Percentiles rank a stretch among this genome's conserved stretches.
Conservation (phyloP, 2,329 filamentous ascomycete genomes). For the Fusarium stilboides region DNA sequence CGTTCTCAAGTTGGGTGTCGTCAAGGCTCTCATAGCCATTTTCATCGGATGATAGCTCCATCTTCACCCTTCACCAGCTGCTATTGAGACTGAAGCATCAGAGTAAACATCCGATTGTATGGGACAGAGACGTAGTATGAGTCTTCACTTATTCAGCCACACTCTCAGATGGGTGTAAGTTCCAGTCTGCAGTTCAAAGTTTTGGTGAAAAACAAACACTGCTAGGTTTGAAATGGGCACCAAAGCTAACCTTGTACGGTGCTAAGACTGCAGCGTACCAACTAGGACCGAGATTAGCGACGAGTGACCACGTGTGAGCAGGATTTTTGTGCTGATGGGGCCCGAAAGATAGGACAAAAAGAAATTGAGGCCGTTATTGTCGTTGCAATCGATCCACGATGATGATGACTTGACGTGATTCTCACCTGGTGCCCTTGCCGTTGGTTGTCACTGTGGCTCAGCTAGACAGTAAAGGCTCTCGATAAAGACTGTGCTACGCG, state of each 20-base stretch:
- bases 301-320: constrained; percentile 1
- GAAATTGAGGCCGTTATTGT: background rate
- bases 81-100: background rate
- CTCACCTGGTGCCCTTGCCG: constrained; percentile 15
- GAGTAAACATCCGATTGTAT: too few relatives aligned
- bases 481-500: background rate
- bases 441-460: constrained; percentile 27
- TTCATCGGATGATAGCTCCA: constrained; percentile 42
- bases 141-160: background rate
- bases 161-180: constrained; percentile 16
- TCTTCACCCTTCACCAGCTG: background rate
- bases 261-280: background rate
- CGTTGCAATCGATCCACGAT: constrained; percentile 24
- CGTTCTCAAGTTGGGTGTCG: constrained; percentile 31
- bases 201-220: constrained; percentile 29
- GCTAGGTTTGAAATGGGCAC: constrained; percentile 10
- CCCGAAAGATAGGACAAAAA: background rate
- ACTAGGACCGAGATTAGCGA: background rate
- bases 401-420: constrained; percentile 41
- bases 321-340: background rate
- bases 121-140: background rate
- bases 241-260: constrained; percentile 10
- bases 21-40: constrained; percentile 43
- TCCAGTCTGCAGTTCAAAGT: constrained; percentile 5
- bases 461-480: rapidly evolving